Percentiles rank a stretch among this genome's conserved stretches.
Evolutionary conservation across 1,139 yeast species (phyloP).

Genomic region (Kurtzmaniella natalensis): DNA sequence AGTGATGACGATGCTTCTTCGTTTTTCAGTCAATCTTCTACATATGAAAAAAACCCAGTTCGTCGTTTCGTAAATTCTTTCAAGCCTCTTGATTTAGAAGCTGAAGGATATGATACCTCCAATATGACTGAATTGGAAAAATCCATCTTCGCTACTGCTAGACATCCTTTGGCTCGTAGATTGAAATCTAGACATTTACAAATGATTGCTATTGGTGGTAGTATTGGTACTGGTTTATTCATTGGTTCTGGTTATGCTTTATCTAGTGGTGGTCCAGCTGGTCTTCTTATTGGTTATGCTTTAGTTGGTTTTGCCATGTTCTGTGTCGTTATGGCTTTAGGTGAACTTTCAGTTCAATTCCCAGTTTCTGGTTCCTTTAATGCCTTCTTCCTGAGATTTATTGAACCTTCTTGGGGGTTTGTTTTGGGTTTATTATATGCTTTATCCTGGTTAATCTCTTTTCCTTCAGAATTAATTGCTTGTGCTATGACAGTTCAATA

Average conservation of each 20-base stretch:
- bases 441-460: slow-evolving; percentile 38
- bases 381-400: slow-evolving; percentile 52
- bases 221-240: slow-evolving; percentile 46
- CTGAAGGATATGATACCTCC: slow-evolving; percentile 33
- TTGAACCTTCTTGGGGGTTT: slow-evolving; percentile 62
- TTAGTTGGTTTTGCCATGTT: slow-evolving; percentile 43
- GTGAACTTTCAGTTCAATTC: slow-evolving; percentile 57
- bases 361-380: slow-evolving; percentile 62
- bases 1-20: slow-evolving; percentile 2
- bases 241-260: slow-evolving; percentile 73
- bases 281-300: slow-evolving; percentile 48
- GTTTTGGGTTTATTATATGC: slow-evolving; percentile 41
- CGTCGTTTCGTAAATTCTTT: slow-evolving; percentile 31
- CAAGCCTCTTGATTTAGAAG: slow-evolving; percentile 38
- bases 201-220: slow-evolving; percentile 45
- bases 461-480: slow-evolving; percentile 44
- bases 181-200: slow-evolving; percentile 39
- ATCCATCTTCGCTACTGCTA: slow-evolving; percentile 34
- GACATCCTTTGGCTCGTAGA: slow-evolving; percentile 33
- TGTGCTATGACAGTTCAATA: slow-evolving; percentile 39
- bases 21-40: slow-evolving; percentile 3
- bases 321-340: slow-evolving; percentile 54
- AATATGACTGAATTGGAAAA: slow-evolving; percentile 30
- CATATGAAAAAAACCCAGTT: slow-evolving; percentile 8
- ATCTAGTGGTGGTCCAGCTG: slow-evolving; percentile 66